Percentiles rank a stretch among this genome's conserved stretches.
Conservation (phyloP, 1,139 yeast genomes). For the Saccharomyces hybrid region DNA sequence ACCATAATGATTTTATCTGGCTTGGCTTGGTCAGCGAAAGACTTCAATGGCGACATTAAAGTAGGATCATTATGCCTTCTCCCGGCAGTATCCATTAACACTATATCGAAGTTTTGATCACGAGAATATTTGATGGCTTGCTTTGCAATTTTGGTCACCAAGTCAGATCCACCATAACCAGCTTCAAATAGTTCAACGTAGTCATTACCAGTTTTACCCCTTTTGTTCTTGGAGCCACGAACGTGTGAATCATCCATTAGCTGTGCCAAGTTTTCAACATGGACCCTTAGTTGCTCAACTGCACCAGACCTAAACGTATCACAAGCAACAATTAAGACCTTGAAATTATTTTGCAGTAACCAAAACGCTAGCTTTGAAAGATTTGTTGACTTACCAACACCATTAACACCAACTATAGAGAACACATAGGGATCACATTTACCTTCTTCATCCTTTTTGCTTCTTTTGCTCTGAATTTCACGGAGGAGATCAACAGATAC, state of each 20-base stretch:
- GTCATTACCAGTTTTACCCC: constrained; percentile 37
- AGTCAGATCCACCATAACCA: constrained; percentile 93
- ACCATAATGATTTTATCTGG: constrained; percentile 98
- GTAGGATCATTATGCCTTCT: constrained; percentile 93
- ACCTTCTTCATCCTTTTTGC: constrained; percentile 19
- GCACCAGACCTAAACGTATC: constrained; percentile 98
- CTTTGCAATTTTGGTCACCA: constrained; percentile 89
- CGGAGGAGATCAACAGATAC: constrained; percentile 82
- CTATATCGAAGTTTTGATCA: constrained; percentile 66
- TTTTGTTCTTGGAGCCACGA: constrained; percentile 29
- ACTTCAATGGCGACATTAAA: constrained; percentile 90
- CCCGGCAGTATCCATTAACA: constrained; percentile 94
- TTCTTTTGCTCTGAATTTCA: constrained; percentile 55
- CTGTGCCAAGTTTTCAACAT: constrained; percentile 72
- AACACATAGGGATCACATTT: constrained; percentile 73
- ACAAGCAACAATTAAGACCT: constrained; percentile 89
- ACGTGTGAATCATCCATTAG: constrained; percentile 39
- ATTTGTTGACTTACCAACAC: constrained; percentile 95
- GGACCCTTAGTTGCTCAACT: constrained; percentile 91
- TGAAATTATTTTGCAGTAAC: constrained; percentile 82
- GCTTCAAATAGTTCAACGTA: constrained; percentile 80
- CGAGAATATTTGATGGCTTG: constrained; percentile 78
- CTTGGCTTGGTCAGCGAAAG: constrained; percentile 90
- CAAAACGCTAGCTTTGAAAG: constrained; percentile 91
- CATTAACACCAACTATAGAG: constrained; percentile 95